Base-by-base conservation (phyloP, 2,329 filamentous ascomycete genomes). In the Cadophora luteo-olivacea region DNA sequence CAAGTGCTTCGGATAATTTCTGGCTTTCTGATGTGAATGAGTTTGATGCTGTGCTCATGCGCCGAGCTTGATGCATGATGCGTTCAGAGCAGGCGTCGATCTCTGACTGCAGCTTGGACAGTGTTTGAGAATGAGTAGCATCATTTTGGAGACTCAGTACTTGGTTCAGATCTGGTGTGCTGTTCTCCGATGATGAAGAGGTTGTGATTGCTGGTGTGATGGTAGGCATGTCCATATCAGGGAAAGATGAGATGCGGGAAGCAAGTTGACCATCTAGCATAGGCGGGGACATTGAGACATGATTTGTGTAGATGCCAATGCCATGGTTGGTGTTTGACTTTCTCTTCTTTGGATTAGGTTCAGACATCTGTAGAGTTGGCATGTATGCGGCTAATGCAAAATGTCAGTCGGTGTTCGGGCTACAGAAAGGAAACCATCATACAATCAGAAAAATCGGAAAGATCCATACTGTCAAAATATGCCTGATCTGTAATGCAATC, bases 311-410 rank as follows among this genome's bases (percentile, higher is more conserved):
- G 45, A 54, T 38, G 4, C 45, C 38, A 51, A 52, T 41, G 25
- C 33, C 49, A 19, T 38, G 24, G 24, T 68, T 55, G 4, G 54
- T 6, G 29, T 36, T 65, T 9, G 61, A 68, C 41, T 68, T 68
- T 48, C 66, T 64, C 57, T 68, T 68, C 66, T 65, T 68, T n/a
- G 66, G 66, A 22, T 68, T 68, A 12, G 66, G 61, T 45, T 65
- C 66, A 5, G 48, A 36, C 16, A 24, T 48, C 14, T 65, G 64
- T 7, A 61, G 32, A 4, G 52, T 61, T 7, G 66, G 54, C 32
- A 68, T 63, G 16, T 57, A 68, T 38, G 29, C 19, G 14, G 66
- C 66, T 68, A 22, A 29, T 22, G 2, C 8, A 64, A 12, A 49
- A 4, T 1, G 45, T 68, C 49, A 68, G 66, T 32, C 22, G 25